Percentiles rank a stretch among this genome's conserved stretches.
phyloP scores from a whole-genome alignment of 139 green algal species.

The Marvania coccoides region DNA sequence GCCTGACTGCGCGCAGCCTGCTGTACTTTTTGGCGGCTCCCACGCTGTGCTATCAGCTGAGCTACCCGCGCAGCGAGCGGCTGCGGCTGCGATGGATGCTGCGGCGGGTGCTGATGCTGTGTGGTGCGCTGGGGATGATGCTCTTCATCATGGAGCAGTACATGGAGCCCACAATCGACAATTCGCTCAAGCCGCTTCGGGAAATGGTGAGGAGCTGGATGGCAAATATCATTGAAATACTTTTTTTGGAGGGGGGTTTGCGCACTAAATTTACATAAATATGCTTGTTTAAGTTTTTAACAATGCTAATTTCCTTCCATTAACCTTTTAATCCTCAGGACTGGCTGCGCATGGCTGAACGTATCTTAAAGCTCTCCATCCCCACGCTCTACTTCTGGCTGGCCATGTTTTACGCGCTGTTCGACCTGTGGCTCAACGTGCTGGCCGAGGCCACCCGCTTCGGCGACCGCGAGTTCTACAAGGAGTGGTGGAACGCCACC shows the following conservation, averaged over 20 bases:
- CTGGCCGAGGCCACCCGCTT: constrained; percentile 81
- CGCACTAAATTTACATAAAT: neutral
- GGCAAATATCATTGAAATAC: no score
- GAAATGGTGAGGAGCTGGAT: constrained; percentile 33
- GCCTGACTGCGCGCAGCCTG: constrained; percentile 58
- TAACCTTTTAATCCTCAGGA: constrained; percentile 10
- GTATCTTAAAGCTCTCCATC: constrained; percentile 85
- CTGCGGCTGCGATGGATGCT: constrained; percentile 27
- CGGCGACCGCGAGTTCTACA: constrained; percentile 93
- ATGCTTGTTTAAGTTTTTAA: neutral
- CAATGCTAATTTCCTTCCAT: neutral
- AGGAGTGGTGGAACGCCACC: constrained; percentile 93
- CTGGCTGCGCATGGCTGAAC: constrained; percentile 63
- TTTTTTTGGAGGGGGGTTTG: neutral
- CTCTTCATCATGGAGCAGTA: constrained; percentile 77
- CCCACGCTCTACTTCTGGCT: constrained; percentile 90
- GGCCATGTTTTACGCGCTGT: constrained; percentile 76
- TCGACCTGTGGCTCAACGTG: constrained; percentile 89
- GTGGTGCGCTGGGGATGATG: constrained; percentile 29
- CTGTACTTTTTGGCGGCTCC: constrained; percentile 70
- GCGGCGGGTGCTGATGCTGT: neutral
- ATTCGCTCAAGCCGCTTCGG: constrained; percentile 51
- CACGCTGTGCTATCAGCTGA: constrained; percentile 73
- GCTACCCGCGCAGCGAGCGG: constrained; percentile 31
- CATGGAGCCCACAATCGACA: constrained; percentile 70